phyloP scores from a whole-genome alignment of 352 stramenopile species.

The Elongisporangium undulatum region DNA sequence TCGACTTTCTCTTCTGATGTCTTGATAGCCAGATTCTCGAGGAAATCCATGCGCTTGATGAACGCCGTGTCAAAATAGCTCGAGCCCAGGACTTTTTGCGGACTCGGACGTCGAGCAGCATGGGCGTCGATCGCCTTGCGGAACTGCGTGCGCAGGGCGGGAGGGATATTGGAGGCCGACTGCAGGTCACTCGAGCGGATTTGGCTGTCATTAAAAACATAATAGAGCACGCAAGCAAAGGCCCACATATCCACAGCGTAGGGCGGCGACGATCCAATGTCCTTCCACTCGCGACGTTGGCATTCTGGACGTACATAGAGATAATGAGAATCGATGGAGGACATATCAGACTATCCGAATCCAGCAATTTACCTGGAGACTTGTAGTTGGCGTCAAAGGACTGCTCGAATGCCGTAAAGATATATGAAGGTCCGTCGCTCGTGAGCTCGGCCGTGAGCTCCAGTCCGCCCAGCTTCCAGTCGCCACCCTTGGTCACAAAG shows the following conservation, averaged over 20 bases:
- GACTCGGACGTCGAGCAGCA: slow-evolving; percentile 53
- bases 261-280: slow-evolving; percentile 38
- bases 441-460: slow-evolving; percentile 88
- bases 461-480: slow-evolving; percentile 96
- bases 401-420: slow-evolving; percentile 83
- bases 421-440: slow-evolving; percentile 67
- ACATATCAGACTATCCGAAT: slow-evolving; percentile 16
- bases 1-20: slow-evolving; percentile 91
- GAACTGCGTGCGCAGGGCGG: slow-evolving; percentile 58
- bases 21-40: slow-evolving; percentile 93
- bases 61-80: slow-evolving; percentile 92
- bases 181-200: slow-evolving; percentile 51
- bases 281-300: slow-evolving; percentile 74
- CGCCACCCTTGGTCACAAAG: slow-evolving; percentile 93
- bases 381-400: slow-evolving; percentile 79
- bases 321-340: slow-evolving; percentile 45
- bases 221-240: slow-evolving; percentile 77
- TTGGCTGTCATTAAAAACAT: slow-evolving; percentile 73
- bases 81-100: slow-evolving; percentile 86
- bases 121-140: slow-evolving; percentile 82
- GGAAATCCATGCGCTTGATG: slow-evolving; percentile 90
- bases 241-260: slow-evolving; percentile 71
- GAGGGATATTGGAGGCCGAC: slow-evolving; percentile 59
- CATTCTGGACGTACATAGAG: slow-evolving; percentile 38
- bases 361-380: slow-evolving; percentile 53